Evolutionary conservation across 768 basidiomycete species (phyloP).

Genomic region (Leucocoprinus leucothites): DNA sequence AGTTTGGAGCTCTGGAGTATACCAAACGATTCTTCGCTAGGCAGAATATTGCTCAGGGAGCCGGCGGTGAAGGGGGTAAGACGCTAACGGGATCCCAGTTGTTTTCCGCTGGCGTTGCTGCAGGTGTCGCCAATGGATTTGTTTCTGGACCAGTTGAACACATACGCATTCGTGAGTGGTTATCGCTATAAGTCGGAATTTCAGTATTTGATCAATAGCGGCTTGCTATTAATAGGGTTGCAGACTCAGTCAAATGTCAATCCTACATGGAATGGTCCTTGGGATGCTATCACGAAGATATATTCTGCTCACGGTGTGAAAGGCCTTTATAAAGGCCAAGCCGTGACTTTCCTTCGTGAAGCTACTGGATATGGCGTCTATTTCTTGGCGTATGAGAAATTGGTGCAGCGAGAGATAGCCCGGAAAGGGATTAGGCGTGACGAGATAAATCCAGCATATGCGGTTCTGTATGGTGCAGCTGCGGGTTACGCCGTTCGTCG

Average conservation of each 20-base stretch:
- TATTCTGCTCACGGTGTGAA: slow-evolving; percentile 68
- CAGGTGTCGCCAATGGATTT: slow-evolving; percentile 87
- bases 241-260: slow-evolving; percentile 86
- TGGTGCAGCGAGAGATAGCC: slow-evolving; percentile 85
- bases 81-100: slow-evolving; percentile 62
- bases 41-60: slow-evolving; percentile 55
- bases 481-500: slow-evolving; percentile 85
- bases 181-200: slow-evolving; percentile 4
- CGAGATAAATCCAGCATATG: slow-evolving; percentile 72
- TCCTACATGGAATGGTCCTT: slow-evolving; percentile 78
- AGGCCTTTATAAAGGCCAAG: slow-evolving; percentile 93
- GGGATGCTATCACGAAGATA: slow-evolving; percentile 87
- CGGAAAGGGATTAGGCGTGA: slow-evolving; percentile 68
- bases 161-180: slow-evolving; percentile 82
- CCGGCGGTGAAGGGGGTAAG: slow-evolving; percentile 65
- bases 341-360: slow-evolving; percentile 82
- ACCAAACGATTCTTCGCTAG: slow-evolving; percentile 75
- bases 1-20: slow-evolving; percentile 88
- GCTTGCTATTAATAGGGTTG: slow-evolving; percentile 49
- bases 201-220: slow-evolving; percentile 5
- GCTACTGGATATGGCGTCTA: slow-evolving; percentile 82
- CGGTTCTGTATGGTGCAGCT: slow-evolving; percentile 85
- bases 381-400: slow-evolving; percentile 90
- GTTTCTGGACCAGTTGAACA: slow-evolving; percentile 97
- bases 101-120: slow-evolving; percentile 72